These are phyloP conservation scores for Orbilia javanica DNA, from an alignment of 2,329 filamentous ascomycete genomes.

Conservation along the genomic window DNA sequence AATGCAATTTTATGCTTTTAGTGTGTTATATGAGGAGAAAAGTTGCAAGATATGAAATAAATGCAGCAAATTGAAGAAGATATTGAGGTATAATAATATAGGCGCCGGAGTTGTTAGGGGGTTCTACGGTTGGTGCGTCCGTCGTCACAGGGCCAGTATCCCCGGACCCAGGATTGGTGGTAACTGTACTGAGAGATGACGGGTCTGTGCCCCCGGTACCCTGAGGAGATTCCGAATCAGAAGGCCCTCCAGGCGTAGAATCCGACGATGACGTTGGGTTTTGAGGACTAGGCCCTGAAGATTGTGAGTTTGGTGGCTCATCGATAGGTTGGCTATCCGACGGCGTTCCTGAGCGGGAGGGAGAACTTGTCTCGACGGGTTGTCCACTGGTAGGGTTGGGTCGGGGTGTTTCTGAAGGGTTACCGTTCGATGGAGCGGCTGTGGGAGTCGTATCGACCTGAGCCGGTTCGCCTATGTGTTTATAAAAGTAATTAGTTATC, in stretches of 20 bases:
- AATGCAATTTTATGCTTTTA: neutral
- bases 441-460: constrained; percentile 11
- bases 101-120: neutral
- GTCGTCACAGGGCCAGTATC: neutral
- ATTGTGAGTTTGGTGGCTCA: constrained; percentile 1
- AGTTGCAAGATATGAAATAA: neutral
- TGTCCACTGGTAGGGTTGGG: constrained; percentile 8
- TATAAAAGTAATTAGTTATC: neutral
- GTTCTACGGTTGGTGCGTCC: neutral
- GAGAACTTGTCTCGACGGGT: neutral
- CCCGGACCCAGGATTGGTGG: neutral
- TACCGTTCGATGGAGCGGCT: neutral
- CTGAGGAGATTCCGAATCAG: neutral
- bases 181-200: neutral
- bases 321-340: constrained; percentile 1
- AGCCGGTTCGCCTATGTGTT: constrained; percentile 9
- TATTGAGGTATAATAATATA: neutral
- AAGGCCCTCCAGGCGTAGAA: neutral
- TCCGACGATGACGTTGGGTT: constrained; percentile 4
- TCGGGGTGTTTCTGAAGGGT: neutral
- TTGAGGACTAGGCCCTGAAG: neutral
- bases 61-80: neutral
- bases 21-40: neutral
- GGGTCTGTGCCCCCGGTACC: neutral
- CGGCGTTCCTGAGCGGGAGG: neutral